phyloP scores from a whole-genome alignment of 2,329 filamentous ascomycete species.

The Colletotrichum sp. region DNA sequence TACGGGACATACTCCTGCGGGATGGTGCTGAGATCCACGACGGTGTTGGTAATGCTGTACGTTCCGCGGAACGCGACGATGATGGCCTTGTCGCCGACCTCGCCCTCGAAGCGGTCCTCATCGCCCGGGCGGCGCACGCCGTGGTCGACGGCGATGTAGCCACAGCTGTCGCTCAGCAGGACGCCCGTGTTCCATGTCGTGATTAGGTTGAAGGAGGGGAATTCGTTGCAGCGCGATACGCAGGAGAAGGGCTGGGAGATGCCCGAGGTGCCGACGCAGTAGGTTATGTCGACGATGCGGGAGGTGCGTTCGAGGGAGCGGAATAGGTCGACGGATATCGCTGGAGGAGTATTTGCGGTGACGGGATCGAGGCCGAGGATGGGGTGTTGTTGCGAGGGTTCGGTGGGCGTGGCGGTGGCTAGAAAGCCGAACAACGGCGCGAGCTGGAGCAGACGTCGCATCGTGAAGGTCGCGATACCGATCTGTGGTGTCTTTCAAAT shows the following conservation, averaged over 20 bases:
- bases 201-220: slow-evolving; percentile 78
- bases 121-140: slow-evolving; percentile 29
- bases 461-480: not conserved
- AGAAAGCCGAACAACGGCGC: not conserved
- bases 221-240: slow-evolving; percentile 83
- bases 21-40: slow-evolving; percentile 86
- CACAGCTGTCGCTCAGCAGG: slow-evolving; percentile 87
- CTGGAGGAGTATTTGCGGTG: not conserved
- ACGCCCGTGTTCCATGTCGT: slow-evolving; percentile 91
- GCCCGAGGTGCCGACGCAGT: slow-evolving; percentile 88
- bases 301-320: slow-evolving; percentile 83
- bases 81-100: slow-evolving; percentile 53
- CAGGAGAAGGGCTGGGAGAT: slow-evolving; percentile 85
- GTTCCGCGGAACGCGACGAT: slow-evolving; percentile 93
- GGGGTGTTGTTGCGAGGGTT: not conserved
- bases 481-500: not conserved
- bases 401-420: not conserved
- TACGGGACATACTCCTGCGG: slow-evolving; percentile 94
- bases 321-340: slow-evolving; percentile 71
- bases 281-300: slow-evolving; percentile 92
- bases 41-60: slow-evolving; percentile 90
- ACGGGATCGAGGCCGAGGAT: not conserved
- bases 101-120: slow-evolving; percentile 26
- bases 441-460: not conserved
- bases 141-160: slow-evolving; percentile 91